Percentiles rank a stretch among this genome's conserved stretches.
These are phyloP conservation scores for Pythium inflatum DNA, from an alignment of 352 stramenopile genomes.

Conservation along the genomic window DNA sequence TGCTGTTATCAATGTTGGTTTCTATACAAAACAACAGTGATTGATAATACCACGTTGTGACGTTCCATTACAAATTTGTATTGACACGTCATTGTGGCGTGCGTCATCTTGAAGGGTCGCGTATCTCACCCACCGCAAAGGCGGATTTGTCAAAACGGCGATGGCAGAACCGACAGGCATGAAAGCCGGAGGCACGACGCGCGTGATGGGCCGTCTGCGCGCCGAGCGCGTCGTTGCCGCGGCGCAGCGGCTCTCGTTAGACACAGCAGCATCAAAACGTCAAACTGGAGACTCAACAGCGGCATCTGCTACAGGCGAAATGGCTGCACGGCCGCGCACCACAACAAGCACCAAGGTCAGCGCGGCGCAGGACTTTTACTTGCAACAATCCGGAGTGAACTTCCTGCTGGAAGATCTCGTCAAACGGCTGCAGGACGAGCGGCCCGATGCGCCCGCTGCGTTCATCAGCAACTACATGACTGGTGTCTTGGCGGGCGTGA, in stretches of 20 bases:
- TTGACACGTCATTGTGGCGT: constrained; percentile 9
- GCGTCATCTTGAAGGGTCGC: constrained; percentile 28
- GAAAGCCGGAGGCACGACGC: too few relatives aligned
- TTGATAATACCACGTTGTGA: not conserved
- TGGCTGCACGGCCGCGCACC: constrained; percentile 4
- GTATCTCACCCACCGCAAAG: constrained; percentile 26
- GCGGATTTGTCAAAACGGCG: constrained; percentile 2
- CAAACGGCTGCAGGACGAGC: constrained; percentile 53
- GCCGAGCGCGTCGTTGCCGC: constrained; percentile 49
- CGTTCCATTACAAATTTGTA: constrained; percentile 7
- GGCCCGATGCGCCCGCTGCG: constrained; percentile 38
- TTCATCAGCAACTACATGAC: constrained; percentile 59
- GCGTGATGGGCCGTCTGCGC: constrained; percentile 52
- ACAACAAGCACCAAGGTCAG: not conserved
- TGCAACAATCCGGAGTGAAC: constrained; percentile 58
- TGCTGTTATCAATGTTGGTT: too few relatives aligned
- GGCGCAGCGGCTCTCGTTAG: constrained; percentile 41
- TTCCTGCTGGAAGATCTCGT: constrained; percentile 65
- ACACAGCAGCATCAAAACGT: too few relatives aligned
- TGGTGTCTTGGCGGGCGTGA: constrained; percentile 37
- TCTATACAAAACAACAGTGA: constrained; percentile 26
- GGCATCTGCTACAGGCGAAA: too few relatives aligned
- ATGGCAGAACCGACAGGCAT: not conserved
- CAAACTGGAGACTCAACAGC: too few relatives aligned
- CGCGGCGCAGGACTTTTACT: constrained; percentile 43